A percentile compares a stretch with the other conserved stretches of the same genome.
Evolutionary conservation across 768 basidiomycete species (phyloP).

Genomic region (Russula lepida): DNA sequence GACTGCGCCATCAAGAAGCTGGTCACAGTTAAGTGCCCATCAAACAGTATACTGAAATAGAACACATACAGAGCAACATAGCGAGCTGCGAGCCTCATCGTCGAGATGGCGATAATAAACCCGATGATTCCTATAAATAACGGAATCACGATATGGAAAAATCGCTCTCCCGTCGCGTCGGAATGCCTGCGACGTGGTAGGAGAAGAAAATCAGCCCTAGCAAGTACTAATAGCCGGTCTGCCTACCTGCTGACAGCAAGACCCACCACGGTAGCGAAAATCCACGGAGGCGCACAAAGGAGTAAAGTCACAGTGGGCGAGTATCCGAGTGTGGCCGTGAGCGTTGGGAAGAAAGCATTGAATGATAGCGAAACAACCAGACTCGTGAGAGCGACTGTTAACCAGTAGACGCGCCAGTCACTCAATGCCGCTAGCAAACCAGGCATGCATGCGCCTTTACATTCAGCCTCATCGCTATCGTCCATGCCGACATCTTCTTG

Average conservation of each 20-base stretch:
- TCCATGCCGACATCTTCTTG: conserved; percentile 52
- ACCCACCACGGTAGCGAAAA: conserved; percentile 49
- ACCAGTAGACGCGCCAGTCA: conserved; percentile 83
- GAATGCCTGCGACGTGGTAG: conserved; percentile 43
- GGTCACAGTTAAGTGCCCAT: neutral
- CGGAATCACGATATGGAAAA: conserved; percentile 51
- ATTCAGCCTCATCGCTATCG: conserved; percentile 39
- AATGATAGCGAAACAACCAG: conserved; percentile 61
- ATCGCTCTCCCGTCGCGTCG: conserved; percentile 62
- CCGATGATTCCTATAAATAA: conserved; percentile 55
- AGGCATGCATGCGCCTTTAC: conserved; percentile 27
- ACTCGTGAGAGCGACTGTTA: conserved; percentile 53
- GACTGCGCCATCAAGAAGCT: conserved; percentile 75
- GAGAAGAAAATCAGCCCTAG: neutral
- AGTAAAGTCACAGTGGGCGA: conserved; percentile 55
- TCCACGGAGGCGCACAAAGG: conserved; percentile 74
- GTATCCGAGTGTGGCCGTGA: conserved; percentile 65
- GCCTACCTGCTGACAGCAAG: conserved; percentile 41
- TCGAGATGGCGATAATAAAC: conserved; percentile 56
- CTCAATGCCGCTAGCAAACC: conserved; percentile 53
- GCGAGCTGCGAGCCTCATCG: conserved; percentile 51
- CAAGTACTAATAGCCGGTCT: neutral
- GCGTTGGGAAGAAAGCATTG: conserved; percentile 74
- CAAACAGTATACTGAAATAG: neutral
- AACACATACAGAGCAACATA: conserved; percentile 53